Evolutionary conservation across 1,284 basidiomycete species (phyloP), one percentile per base, ranked within the genome.

Genomic region (Melampsora americana): DNA sequence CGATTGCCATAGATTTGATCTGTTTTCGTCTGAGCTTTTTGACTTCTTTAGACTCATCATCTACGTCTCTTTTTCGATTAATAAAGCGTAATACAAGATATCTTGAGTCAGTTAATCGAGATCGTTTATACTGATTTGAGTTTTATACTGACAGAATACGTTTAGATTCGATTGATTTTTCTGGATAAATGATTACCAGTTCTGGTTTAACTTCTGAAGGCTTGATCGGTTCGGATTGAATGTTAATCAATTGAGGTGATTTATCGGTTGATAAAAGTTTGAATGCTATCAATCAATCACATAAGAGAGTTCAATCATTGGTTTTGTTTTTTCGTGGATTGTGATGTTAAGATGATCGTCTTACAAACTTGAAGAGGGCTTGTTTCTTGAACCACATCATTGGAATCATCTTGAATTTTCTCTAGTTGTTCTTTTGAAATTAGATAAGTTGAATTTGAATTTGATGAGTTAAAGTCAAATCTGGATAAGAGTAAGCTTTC

Each of bases 221-320:
- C 2, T 3, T 56, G 6, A n/a, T 12, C 1, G 53, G 11, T 23
- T 56, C 53, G 26, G 53, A 1, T 23, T 56, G n/a, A 14, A 56
- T 56, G 18, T 56, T 56, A 18, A 56, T 56, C 26, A 56, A 56
- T 14, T 56, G 53, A 56, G 53, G 53, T 28, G 20, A 28, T 23
- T 56, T 56, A 23, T 56, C 53, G 12, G 53, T 56, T 28, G 53
- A 56, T 56, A 56, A 28, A 28, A 56, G 53, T 18, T 56, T 56
- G 18, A 56, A 56, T n/a, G 53, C 53, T 56, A 28, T 56, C 53
- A 56, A 53, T 5, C 3, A 53, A 53, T 53, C 12, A 53, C 12
- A 56, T 56, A 56, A 28, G 53, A 1, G 1, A n/a, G 14, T 56
- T 56, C 53, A 56, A 14, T 12, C n/a, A n/a, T n/a, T n/a, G n/a